These are phyloP conservation scores for Eimeria zaria DNA, from an alignment of 169 alveolate species.

Conservation along the genomic window DNA sequence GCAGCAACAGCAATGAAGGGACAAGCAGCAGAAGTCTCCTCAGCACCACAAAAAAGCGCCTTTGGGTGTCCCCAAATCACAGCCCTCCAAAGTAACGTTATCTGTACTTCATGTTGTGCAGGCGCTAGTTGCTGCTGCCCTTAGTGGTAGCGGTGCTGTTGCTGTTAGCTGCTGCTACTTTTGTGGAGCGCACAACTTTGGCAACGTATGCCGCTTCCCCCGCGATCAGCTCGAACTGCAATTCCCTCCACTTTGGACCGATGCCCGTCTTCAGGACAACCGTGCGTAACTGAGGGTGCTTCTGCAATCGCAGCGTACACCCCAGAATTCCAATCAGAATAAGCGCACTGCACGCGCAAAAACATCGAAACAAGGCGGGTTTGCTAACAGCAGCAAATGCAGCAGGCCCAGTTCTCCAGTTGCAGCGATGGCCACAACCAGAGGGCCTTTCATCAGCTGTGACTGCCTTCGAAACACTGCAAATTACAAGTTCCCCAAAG, in stretches of 20 bases:
- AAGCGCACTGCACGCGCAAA: background rate
- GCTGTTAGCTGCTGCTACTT: background rate
- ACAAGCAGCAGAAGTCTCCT: background rate
- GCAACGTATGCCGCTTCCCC: constrained; percentile 94
- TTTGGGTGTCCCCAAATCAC: background rate
- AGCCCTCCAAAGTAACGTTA: background rate
- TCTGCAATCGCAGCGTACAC: constrained; percentile 78
- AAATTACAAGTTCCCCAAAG: background rate
- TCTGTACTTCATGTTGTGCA: background rate
- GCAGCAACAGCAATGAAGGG: background rate
- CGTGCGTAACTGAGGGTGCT: constrained; percentile 92
- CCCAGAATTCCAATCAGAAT: background rate
- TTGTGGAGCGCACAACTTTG: constrained; percentile 82
- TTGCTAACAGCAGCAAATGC: background rate
- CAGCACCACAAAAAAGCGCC: background rate
- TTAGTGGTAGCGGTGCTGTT: background rate
- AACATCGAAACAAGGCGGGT: background rate
- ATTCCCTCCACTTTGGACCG: constrained; percentile 92
- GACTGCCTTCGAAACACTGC: background rate
- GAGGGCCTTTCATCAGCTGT: background rate
- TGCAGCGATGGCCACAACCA: background rate
- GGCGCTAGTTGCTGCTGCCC: constrained; percentile 4
- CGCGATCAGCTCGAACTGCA: constrained; percentile 94
- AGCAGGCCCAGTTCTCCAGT: background rate
- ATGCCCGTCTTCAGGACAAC: constrained; percentile 94